Conservation (phyloP, 2,329 filamentous ascomycete genomes). For the Trichothecium sympodiale region DNA sequence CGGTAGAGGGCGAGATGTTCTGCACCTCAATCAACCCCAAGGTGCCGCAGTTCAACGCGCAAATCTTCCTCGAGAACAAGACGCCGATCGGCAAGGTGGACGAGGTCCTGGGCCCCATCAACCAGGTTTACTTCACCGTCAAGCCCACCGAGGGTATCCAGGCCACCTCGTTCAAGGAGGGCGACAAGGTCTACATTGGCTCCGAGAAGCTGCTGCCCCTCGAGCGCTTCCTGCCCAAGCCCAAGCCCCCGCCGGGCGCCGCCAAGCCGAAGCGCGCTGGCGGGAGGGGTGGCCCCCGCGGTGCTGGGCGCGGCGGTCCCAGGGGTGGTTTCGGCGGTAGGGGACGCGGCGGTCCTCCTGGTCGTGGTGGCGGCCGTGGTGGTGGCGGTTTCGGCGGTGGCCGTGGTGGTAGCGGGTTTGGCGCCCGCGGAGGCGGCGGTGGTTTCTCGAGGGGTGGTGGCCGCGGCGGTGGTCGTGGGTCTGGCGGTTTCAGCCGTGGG, state of each 20-base stretch:
- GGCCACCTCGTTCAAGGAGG: slow-evolving; percentile 84
- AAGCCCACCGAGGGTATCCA: slow-evolving; percentile 96
- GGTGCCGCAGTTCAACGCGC: slow-evolving; percentile 97
- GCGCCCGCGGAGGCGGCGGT: slow-evolving; percentile 10
- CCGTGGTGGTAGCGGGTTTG: slow-evolving; percentile 8
- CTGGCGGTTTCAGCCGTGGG: slow-evolving; percentile 5
- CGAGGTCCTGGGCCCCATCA: slow-evolving; percentile 93
- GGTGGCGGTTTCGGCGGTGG: slow-evolving; percentile 11
- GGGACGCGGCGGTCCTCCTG: slow-evolving; percentile 12
- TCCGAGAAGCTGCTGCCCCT: slow-evolving; percentile 89
- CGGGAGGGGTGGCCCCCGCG: slow-evolving; percentile 25
- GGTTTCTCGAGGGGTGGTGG: slow-evolving; percentile 18
- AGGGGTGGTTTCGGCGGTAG: slow-evolving; percentile 10
- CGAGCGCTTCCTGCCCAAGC: slow-evolving; percentile 94
- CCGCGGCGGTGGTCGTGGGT: slow-evolving; percentile 8
- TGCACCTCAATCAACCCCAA: slow-evolving; percentile 93
- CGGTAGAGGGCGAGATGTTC: slow-evolving; percentile 95
- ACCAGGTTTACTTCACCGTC: slow-evolving; percentile 97
- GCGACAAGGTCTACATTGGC: slow-evolving; percentile 95
- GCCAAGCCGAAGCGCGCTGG: slow-evolving; percentile 50
- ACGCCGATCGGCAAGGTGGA: slow-evolving; percentile 92
- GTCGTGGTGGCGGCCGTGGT: slow-evolving; percentile 9
- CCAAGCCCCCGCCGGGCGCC: slow-evolving; percentile 62
- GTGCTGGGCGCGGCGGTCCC: slow-evolving; percentile 7
- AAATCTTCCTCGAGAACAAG: slow-evolving; percentile 99